A percentile compares a stretch with the other conserved stretches of the same genome.
These are phyloP conservation scores for Aspergillus campestris DNA, from an alignment of 495 filamentous ascomycete species.

Conservation along the genomic window DNA sequence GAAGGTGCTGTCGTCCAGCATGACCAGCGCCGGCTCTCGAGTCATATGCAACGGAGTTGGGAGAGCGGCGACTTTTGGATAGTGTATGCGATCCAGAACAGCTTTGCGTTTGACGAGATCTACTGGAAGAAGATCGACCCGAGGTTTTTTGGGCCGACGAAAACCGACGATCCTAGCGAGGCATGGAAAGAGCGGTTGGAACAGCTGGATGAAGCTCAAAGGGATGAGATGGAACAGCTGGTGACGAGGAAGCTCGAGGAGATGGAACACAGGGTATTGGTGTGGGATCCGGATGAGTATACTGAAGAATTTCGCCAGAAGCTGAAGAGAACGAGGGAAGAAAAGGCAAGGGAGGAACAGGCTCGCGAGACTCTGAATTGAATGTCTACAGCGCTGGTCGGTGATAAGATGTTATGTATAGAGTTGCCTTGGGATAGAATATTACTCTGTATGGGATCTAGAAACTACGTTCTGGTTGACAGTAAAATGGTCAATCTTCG, in stretches of 20 bases:
- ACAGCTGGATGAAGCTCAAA: constrained; percentile 1
- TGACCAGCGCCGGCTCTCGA: not conserved
- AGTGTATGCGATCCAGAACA: constrained; percentile 1
- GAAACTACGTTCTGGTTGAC: too few species aligned
- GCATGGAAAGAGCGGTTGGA: constrained; percentile 9
- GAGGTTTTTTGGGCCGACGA: constrained; percentile 8
- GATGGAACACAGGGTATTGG: constrained; percentile 4
- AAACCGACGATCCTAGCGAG: not conserved
- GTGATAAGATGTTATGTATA: too few species aligned
- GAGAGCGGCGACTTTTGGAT: constrained; percentile 10
- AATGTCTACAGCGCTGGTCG: too few species aligned
- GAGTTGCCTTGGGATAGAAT: too few species aligned
- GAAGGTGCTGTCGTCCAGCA: not conserved
- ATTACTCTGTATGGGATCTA: too few species aligned
- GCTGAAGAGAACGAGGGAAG: not conserved
- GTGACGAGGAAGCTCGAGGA: constrained; percentile 1
- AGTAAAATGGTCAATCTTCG: too few species aligned
- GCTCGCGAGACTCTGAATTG: too few species aligned
- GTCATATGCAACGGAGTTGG: not conserved
- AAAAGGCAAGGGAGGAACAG: not conserved
- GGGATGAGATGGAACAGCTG: constrained; percentile 3
- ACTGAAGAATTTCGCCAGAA: not conserved
- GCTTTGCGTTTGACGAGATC: constrained; percentile 9
- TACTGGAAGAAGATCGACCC: constrained; percentile 11
- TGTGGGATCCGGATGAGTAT: constrained; percentile 8